Evolutionary conservation across 192 early-diverging fungal genomes (phyloP), one percentile per base, ranked within the genome.

Genomic region (Rhizophagus prolifer): DNA sequence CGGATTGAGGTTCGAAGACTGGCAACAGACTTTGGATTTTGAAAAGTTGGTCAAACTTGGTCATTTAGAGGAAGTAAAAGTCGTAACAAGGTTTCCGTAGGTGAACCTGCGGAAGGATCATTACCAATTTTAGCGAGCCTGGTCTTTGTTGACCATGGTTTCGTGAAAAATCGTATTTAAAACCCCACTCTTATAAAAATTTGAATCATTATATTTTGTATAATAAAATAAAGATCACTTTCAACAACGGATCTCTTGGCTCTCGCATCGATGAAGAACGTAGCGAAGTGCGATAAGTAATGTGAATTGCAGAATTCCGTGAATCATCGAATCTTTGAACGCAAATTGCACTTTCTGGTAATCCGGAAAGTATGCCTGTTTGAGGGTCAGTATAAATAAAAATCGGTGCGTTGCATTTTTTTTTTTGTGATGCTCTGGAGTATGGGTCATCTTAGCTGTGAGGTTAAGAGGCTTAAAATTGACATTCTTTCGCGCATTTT

Each of bases 11-110:
- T 26, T 65, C 2, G 63, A 28, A 36, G 63, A 23, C 21, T 65
- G 84, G 81, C 81, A 88, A 87, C 79, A 85, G 79, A 79, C 76
- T 77, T n/a, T 28, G 63, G 61, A 59, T 79, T 72, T 72, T 76
- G 85, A 88, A 85, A 92, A 91, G 83, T 87, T 83, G 41, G 67
- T 81, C 90, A 91, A 93, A 92, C 91, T 93, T 90, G 90, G 86
- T 88, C 89, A 90, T 92, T 93, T 90, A 93, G 90, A 93, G 92
- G 90, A 93, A 93, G 90, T 93, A 93, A 88, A 65, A 65, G 63
- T 65, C 63, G 63, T 65, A 65, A 65, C 63, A 65, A 65, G 63
- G 63, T 65, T 26, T 65, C 63, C 63, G 63, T 65, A 65, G 63
- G 63, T 25, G 63, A 65, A 65, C 25, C 63, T 65, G 63, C 63